A percentile compares a stretch with the other conserved stretches of the same genome.
Conservation (phyloP, 129 eudicot genomes). For the Ambrosia trifida region DNA sequence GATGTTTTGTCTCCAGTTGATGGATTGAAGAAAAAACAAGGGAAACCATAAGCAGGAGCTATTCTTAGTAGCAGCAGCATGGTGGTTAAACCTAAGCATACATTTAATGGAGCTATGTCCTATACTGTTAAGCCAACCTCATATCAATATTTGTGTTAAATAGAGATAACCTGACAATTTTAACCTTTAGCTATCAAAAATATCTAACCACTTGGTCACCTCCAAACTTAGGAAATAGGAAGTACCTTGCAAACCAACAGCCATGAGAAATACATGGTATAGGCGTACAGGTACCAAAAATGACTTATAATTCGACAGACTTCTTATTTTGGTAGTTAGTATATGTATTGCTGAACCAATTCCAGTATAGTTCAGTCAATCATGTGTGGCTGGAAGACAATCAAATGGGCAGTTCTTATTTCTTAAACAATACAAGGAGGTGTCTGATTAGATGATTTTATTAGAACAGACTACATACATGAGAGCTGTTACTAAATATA, state of each 20-base stretch:
- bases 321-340: neutral
- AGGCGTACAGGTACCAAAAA: neutral
- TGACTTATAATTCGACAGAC: neutral
- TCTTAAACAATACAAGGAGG: slow-evolving; percentile 6
- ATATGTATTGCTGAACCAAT: neutral
- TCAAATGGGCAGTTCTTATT: neutral
- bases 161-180: neutral
- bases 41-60: slow-evolving; percentile 4
- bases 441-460: slow-evolving; percentile 1
- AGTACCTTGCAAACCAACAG: slow-evolving; percentile 8
- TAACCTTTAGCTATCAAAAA: neutral
- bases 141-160: neutral
- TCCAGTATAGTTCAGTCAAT: neutral
- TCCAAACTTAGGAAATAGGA: neutral
- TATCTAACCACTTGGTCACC: slow-evolving; percentile 3
- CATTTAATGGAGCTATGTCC: neutral
- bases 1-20: slow-evolving; percentile 11
- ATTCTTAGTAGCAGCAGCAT: slow-evolving; percentile 12
- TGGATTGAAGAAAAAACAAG: slow-evolving; percentile 8
- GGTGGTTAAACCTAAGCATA: neutral
- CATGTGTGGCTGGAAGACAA: slow-evolving; percentile 10
- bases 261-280: slow-evolving; percentile 12
- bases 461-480: neutral
- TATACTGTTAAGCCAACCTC: slow-evolving; percentile 3
- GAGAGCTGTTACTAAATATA: neutral